These are phyloP conservation scores for Auricularia cornea DNA, from an alignment of 768 basidiomycete species.

Conservation along the genomic window DNA sequence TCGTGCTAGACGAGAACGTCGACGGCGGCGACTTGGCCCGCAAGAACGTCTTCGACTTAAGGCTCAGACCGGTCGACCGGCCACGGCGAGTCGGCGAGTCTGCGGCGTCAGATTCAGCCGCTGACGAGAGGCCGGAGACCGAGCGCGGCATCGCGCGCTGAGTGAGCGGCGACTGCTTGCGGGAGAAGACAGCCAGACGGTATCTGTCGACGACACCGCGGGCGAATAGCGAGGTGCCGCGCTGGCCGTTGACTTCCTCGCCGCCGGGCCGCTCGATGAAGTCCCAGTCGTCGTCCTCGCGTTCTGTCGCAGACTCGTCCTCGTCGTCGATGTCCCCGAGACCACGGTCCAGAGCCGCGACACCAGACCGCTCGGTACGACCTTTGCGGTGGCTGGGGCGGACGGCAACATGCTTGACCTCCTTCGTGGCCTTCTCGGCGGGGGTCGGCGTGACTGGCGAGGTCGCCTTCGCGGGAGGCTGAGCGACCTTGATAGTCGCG, in stretches of 20 bases:
- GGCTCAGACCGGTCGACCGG: conserved; percentile 55
- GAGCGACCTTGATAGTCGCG: background rate
- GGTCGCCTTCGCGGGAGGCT: conserved; percentile 12
- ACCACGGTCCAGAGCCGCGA: conserved; percentile 69
- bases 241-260: conserved; percentile 77
- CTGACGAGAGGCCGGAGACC: conserved; percentile 47
- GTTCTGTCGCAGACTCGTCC: conserved; percentile 33
- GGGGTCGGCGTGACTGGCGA: conserved; percentile 26
- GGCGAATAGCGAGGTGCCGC: conserved; percentile 75
- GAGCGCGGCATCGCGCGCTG: conserved; percentile 38
- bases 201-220: conserved; percentile 90
- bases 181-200: conserved; percentile 65
- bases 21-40: conserved; percentile 59
- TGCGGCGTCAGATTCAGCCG: conserved; percentile 33
- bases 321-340: conserved; percentile 46
- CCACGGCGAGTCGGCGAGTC: conserved; percentile 38
- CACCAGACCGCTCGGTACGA: conserved; percentile 68
- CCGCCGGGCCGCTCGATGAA: conserved; percentile 71
- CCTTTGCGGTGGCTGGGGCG: conserved; percentile 17
- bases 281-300: conserved; percentile 86
- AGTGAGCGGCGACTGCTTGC: conserved; percentile 65
- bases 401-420: conserved; percentile 11
- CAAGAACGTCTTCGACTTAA: conserved; percentile 67
- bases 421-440: conserved; percentile 16
- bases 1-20: conserved; percentile 21